Conservation (phyloP, 1,284 basidiomycete genomes). For the Nidula niveotomentosa region DNA sequence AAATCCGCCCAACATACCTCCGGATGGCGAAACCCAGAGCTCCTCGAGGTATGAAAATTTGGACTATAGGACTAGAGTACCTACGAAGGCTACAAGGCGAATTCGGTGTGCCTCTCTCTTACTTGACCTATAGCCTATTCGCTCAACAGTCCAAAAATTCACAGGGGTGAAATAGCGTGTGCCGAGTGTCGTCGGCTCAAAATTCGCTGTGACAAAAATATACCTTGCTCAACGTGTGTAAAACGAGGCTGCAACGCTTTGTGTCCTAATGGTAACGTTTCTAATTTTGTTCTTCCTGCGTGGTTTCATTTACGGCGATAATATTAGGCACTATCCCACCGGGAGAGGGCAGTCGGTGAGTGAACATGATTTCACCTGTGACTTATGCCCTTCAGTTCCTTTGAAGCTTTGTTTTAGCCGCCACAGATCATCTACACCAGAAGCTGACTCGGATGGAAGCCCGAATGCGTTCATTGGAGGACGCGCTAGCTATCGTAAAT, state of each 20-base stretch:
- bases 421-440: constrained; percentile 44
- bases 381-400: constrained; percentile 1
- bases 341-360: constrained; percentile 46
- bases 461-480: constrained; percentile 47
- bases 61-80: not conserved
- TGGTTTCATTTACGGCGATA: not conserved
- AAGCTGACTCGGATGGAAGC: constrained; percentile 43
- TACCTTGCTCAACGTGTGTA: constrained; percentile 43
- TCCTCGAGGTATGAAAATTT: not conserved
- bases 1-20: not conserved
- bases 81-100: constrained; percentile 26
- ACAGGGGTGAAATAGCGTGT: constrained; percentile 43
- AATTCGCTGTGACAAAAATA: constrained; percentile 34
- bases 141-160: not conserved
- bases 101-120: constrained; percentile 19
- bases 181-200: constrained; percentile 45
- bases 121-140: not conserved
- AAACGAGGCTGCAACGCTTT: constrained; percentile 46
- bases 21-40: not conserved
- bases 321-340: constrained; percentile 44
- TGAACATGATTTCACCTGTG: constrained; percentile 1
- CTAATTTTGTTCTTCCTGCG: constrained; percentile 1
- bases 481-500: constrained; percentile 46
- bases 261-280: constrained; percentile 44
- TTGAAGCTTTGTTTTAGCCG: constrained; percentile 45